A percentile compares a stretch with the other conserved stretches of the same genome.
These are phyloP conservation scores for Boletales sp. DNA, from an alignment of 768 basidiomycete genomes.

Conservation along the genomic window DNA sequence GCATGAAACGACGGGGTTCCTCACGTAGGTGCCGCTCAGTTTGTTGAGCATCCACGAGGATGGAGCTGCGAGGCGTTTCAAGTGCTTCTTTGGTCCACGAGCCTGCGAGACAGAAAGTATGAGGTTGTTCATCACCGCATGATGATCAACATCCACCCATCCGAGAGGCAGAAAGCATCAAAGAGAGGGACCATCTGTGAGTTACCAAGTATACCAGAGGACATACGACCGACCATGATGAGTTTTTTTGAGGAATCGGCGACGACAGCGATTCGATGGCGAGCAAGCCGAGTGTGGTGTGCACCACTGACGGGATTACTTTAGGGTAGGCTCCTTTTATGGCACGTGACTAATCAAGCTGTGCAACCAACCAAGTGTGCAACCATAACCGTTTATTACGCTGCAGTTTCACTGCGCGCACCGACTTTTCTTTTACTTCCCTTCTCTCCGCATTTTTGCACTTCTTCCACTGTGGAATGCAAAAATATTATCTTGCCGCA, in stretches of 20 bases:
- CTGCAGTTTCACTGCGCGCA: background rate
- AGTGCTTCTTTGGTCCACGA: constrained; percentile 98
- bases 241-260: constrained; percentile 24
- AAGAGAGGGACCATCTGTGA: background rate
- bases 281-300: background rate
- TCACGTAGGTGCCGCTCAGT: constrained; percentile 89
- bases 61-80: constrained; percentile 96
- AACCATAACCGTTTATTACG: too few relatives aligned
- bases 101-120: constrained; percentile 49
- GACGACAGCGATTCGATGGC: constrained; percentile 18
- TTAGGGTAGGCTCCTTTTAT: constrained; percentile 21
- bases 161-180: background rate
- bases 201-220: background rate
- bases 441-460: too few relatives aligned
- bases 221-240: constrained; percentile 31
- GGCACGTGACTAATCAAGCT: constrained; percentile 24
- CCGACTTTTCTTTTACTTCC: background rate
- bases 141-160: constrained; percentile 26
- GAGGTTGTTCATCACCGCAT: constrained; percentile 20
- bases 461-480: constrained; percentile 18
- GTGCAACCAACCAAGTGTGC: background rate
- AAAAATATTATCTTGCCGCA: constrained; percentile 8
- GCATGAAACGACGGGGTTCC: constrained; percentile 24
- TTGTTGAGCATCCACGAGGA: constrained; percentile 99
- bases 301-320: background rate